Percentiles rank a stretch among this genome's conserved stretches.
phyloP scores from a whole-genome alignment of 1,284 basidiomycete species.

The Cutaneotrichosporon dermatis region DNA sequence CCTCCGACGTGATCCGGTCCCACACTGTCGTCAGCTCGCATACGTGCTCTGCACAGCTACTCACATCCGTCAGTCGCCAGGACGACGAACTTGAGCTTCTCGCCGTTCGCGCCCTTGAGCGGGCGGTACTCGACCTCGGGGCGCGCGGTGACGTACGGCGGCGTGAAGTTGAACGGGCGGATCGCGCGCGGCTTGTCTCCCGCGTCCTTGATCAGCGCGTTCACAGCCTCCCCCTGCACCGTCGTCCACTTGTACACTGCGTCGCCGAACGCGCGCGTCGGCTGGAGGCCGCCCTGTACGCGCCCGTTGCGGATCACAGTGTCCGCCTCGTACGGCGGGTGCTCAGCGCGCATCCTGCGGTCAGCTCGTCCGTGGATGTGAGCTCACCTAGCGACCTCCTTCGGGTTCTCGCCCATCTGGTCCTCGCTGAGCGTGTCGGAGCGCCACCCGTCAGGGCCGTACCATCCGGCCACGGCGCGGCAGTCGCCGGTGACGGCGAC shows the following conservation, averaged over 20 bases:
- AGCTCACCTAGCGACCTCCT: slow-evolving; percentile 57
- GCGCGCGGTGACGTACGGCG: slow-evolving; percentile 88
- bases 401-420: slow-evolving; percentile 87
- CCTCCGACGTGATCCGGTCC: slow-evolving; percentile 92
- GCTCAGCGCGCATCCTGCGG: slow-evolving; percentile 77
- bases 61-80: slow-evolving; percentile 80
- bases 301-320: slow-evolving; percentile 81
- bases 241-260: slow-evolving; percentile 77
- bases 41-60: slow-evolving; percentile 14
- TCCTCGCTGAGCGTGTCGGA: slow-evolving; percentile 91
- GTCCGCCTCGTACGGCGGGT: slow-evolving; percentile 73
- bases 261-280: slow-evolving; percentile 84
- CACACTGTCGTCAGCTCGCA: slow-evolving; percentile 56
- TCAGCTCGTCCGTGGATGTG: not conserved
- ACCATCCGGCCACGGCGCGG: slow-evolving; percentile 90
- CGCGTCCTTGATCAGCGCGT: slow-evolving; percentile 61
- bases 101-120: slow-evolving; percentile 49
- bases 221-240: slow-evolving; percentile 67
- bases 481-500: slow-evolving; percentile 92
- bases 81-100: slow-evolving; percentile 65
- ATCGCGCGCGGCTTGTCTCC: slow-evolving; percentile 61
- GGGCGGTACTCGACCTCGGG: slow-evolving; percentile 82
- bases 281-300: slow-evolving; percentile 88
- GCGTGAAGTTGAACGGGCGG: slow-evolving; percentile 65
- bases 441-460: slow-evolving; percentile 56